Evolutionary conservation across 805 yeast genomes (phyloP), one percentile per base, ranked within the genome.

Genomic region (Candida verbasci): DNA sequence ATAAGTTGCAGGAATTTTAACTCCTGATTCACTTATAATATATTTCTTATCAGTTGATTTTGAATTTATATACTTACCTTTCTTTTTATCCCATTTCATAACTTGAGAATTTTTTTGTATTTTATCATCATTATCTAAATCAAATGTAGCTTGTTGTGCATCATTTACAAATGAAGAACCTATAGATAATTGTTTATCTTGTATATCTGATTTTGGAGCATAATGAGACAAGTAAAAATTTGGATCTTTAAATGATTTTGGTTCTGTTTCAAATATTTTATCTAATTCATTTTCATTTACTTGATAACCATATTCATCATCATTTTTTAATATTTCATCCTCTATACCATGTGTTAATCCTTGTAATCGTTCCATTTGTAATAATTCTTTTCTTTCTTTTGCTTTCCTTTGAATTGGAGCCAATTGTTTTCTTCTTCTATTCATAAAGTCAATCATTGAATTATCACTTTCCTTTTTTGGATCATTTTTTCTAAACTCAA

Each of bases 1-100:
- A 64, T 80, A 87, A 10, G 93, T 74, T 1, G 98, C 97, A 6
- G 97, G 96, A 33, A 93, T 78, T 55, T 76, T 78, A 50, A 83
- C 88, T 6, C 99, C 99, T 58, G 86, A 82, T 58, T 93, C 99
- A 43, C 97, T 95, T 45, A 87, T 82, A 51, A 93, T 93, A 61
- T 72, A 91, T 63, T 86, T 89, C 62, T 82, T 76, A 52, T 86
- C 95, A 15, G 81, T 68, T 44, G 93, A 86, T 50, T 76, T 80
- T 14, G 86, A 71, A 56, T 86, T 86, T 53, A 89, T 75, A 60
- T 86, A 91, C 46, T 87, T 87, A 52, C 94, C 93, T 60, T 85
- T 82, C 74, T 87, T 86, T 60, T 76, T 85, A 63, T 91, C 97
- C 98, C 98, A 91, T 55, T 77, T 74, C 72, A 84, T 81, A 16